phyloP scores from a whole-genome alignment of 2,329 filamentous ascomycete genomes.

The Aspergillus fructus region DNA sequence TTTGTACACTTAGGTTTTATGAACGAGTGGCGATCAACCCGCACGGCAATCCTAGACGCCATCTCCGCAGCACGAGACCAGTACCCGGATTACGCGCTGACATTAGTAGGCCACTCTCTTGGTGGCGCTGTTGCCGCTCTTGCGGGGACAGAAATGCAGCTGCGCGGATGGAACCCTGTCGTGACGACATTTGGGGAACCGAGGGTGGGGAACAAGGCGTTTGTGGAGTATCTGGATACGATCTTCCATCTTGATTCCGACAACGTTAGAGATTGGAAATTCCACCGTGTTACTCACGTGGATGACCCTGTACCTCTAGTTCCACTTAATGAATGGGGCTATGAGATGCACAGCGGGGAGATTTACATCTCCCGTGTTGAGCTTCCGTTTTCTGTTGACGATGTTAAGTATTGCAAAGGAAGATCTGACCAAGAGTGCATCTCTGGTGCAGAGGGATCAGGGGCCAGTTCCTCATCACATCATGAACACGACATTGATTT shows the following conservation, averaged over 20 bases:
- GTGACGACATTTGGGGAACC: slow-evolving; percentile 96
- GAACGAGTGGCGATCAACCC: slow-evolving; percentile 75
- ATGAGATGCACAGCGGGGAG: slow-evolving; percentile 79
- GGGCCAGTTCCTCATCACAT: slow-evolving; percentile 3
- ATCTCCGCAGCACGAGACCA: slow-evolving; percentile 59
- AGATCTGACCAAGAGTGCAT: slow-evolving; percentile 72
- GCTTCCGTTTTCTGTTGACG: slow-evolving; percentile 65
- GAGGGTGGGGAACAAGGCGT: slow-evolving; percentile 54
- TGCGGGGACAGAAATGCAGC: slow-evolving; percentile 76
- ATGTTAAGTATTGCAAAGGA: slow-evolving; percentile 71
- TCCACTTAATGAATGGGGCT: slow-evolving; percentile 85
- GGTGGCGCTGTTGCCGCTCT: slow-evolving; percentile 89
- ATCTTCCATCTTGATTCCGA: slow-evolving; percentile 44
- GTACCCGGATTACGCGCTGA: slow-evolving; percentile 71
- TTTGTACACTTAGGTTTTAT: slow-evolving; percentile 92
- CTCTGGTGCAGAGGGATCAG: slow-evolving; percentile 52
- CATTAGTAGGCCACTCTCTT: slow-evolving; percentile 85
- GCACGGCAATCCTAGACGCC: slow-evolving; percentile 65
- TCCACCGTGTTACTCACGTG: slow-evolving; percentile 79
- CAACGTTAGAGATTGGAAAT: slow-evolving; percentile 39
- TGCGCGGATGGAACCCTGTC: slow-evolving; percentile 70
- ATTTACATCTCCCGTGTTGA: slow-evolving; percentile 75
- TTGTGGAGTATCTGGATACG: slow-evolving; percentile 55
- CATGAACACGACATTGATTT: not conserved
- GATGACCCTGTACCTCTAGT: slow-evolving; percentile 87